Conservation (phyloP, 495 filamentous ascomycete genomes). For the Hypoxylon lenormandii region DNA sequence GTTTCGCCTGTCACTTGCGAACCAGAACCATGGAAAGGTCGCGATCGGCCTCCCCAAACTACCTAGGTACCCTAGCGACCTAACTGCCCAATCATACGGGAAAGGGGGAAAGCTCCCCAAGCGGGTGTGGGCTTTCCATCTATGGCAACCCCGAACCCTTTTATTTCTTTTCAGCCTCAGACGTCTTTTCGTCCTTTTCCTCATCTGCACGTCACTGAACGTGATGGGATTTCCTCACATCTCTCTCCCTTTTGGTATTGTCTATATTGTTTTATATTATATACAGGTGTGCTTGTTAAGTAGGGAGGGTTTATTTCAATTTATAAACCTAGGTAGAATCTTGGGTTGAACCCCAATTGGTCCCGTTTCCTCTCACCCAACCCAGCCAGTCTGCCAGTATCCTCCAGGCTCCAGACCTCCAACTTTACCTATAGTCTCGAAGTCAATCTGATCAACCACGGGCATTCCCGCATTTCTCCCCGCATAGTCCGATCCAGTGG, state of each 20-base stretch:
- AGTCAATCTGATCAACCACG: neutral
- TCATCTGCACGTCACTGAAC: no score
- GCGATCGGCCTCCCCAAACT: no score
- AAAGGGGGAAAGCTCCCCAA: no score
- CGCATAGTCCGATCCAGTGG: neutral
- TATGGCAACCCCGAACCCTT: neutral
- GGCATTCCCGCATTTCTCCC: conserved; percentile 17
- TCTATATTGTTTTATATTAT: conserved; percentile 13
- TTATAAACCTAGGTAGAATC: conserved; percentile 6
- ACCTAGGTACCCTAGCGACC: no score
- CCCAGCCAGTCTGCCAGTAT: neutral
- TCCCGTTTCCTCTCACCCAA: conserved; percentile 3
- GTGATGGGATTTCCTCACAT: neutral
- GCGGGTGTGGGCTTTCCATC: no score
- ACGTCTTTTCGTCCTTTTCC: neutral
- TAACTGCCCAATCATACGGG: no score
- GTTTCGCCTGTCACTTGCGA: no score
- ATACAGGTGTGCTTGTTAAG: conserved; percentile 9
- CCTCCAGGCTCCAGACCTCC: no score
- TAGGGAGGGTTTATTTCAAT: neutral
- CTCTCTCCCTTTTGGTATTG: neutral
- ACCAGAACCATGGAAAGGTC: no score
- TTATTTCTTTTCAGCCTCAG: neutral
- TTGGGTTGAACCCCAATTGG: conserved; percentile 20
- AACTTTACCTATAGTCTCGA: conserved; percentile 17